phyloP scores from a whole-genome alignment of 2,329 filamentous ascomycete species.

The Xylaria hypoxylon region DNA sequence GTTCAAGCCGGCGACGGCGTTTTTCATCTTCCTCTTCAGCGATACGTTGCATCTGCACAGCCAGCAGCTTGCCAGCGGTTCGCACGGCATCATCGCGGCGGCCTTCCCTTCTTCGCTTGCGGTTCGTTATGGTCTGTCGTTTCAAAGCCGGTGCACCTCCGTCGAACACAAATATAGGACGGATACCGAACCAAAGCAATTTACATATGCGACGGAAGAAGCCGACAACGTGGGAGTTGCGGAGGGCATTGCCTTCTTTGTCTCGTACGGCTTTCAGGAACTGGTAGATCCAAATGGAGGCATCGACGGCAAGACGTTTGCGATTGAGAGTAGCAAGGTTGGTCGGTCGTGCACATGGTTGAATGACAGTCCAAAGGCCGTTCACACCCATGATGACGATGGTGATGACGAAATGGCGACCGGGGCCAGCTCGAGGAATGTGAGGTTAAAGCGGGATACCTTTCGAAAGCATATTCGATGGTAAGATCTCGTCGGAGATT shows the following conservation, averaged over 20 bases:
- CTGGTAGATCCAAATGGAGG: conserved; percentile 99
- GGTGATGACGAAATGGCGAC: conserved; percentile 21
- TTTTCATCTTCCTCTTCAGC: conserved; percentile 86
- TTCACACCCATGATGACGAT: conserved; percentile 87
- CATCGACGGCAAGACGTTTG: conserved; percentile 95
- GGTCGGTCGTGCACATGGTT: conserved; percentile 94
- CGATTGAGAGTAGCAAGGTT: conserved; percentile 96
- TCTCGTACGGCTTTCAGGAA: conserved; percentile 99
- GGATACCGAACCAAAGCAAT: conserved; percentile 94
- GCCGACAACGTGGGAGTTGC: conserved; percentile 94
- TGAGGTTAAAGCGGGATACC: conserved; percentile 34
- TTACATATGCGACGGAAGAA: conserved; percentile 99
- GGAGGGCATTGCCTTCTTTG: conserved; percentile 95
- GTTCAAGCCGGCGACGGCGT: conserved; percentile 62
- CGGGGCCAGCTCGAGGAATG: conserved; percentile 23
- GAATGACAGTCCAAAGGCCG: conserved; percentile 94
- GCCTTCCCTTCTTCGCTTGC: conserved; percentile 85
- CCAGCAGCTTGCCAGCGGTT: conserved; percentile 91
- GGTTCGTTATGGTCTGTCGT: conserved; percentile 84
- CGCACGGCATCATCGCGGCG: conserved; percentile 90
- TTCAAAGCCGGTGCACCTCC: conserved; percentile 93
- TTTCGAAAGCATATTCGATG: conserved; percentile 32
- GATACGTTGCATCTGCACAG: conserved; percentile 90
- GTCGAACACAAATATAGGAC: conserved; percentile 97
- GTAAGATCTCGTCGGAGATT: neutral